Evolutionary conservation across 768 basidiomycete species (phyloP).

Genomic region (Neoboletus brunneissimus): DNA sequence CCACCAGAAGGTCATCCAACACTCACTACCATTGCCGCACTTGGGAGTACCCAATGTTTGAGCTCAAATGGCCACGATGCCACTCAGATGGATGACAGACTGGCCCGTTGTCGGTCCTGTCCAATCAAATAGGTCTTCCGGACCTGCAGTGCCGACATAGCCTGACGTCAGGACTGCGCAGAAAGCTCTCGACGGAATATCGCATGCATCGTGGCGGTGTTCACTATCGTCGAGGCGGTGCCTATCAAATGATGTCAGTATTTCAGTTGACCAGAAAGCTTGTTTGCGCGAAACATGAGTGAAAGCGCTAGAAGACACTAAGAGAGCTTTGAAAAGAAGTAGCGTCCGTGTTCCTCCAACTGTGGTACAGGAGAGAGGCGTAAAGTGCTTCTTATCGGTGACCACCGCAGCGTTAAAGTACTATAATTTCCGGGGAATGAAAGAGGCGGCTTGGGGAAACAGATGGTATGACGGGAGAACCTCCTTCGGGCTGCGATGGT

Average conservation of each 20-base stretch:
- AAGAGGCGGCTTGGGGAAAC: slow-evolving; percentile 6
- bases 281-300: background rate
- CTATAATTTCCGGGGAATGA: slow-evolving; percentile 32
- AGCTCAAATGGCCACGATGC: background rate
- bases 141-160: slow-evolving; percentile 1
- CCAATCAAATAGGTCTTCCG: background rate
- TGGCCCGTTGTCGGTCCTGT: background rate
- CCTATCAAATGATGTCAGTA: slow-evolving; percentile 26
- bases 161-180: slow-evolving; percentile 28
- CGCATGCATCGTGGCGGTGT: background rate
- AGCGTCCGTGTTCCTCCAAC: background rate
- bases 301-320: slow-evolving; percentile 12
- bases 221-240: slow-evolving; percentile 18
- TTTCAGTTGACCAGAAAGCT: slow-evolving; percentile 11
- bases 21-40: background rate
- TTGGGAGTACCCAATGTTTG: background rate
- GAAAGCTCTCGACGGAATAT: slow-evolving; percentile 16
- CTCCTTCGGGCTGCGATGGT: slow-evolving; percentile 5
- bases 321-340: slow-evolving; percentile 10
- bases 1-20: background rate
- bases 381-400: slow-evolving; percentile 12
- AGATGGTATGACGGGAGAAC: slow-evolving; percentile 15
- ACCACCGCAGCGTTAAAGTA: slow-evolving; percentile 8
- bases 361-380: slow-evolving; percentile 5
- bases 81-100: background rate